Evolutionary conservation across 1,139 yeast genomes (phyloP).

Genomic region (Debaryomyces robertsiae): DNA sequence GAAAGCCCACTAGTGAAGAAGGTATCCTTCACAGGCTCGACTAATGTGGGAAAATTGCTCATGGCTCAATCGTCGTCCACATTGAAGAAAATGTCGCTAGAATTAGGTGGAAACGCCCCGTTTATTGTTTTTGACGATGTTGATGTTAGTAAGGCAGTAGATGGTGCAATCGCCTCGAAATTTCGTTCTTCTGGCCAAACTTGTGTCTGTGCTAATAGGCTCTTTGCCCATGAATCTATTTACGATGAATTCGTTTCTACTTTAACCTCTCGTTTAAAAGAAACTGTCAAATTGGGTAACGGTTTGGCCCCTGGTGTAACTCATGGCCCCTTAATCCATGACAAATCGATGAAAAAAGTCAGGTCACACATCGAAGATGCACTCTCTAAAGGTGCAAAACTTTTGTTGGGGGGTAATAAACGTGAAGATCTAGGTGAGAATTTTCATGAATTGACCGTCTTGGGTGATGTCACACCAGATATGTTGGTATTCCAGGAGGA

Average conservation of each 20-base stretch:
- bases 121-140: conserved; percentile 86
- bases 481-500: conserved; percentile 73
- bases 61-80: conserved; percentile 78
- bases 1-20: conserved; percentile 69
- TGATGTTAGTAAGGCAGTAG: conserved; percentile 74
- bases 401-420: conserved; percentile 66
- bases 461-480: conserved; percentile 62
- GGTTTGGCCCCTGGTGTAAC: conserved; percentile 69
- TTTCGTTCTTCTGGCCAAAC: conserved; percentile 83
- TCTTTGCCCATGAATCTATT: conserved; percentile 70
- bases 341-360: conserved; percentile 67
- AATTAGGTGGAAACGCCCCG: conserved; percentile 94
- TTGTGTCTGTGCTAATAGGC: conserved; percentile 85
- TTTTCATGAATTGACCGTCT: conserved; percentile 76
- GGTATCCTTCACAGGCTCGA: conserved; percentile 90
- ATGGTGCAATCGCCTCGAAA: conserved; percentile 63
- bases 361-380: conserved; percentile 77
- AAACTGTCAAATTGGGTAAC: conserved; percentile 63
- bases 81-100: conserved; percentile 81
- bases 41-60: conserved; percentile 76
- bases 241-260: conserved; percentile 57
- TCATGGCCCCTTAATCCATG: conserved; percentile 83
- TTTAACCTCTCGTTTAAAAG: conserved; percentile 52
- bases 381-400: conserved; percentile 65
- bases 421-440: conserved; percentile 68